Evolutionary conservation across 768 basidiomycete genomes (phyloP), one percentile per base, ranked within the genome.

Genomic region (Dacryopinax primogenitus): DNA sequence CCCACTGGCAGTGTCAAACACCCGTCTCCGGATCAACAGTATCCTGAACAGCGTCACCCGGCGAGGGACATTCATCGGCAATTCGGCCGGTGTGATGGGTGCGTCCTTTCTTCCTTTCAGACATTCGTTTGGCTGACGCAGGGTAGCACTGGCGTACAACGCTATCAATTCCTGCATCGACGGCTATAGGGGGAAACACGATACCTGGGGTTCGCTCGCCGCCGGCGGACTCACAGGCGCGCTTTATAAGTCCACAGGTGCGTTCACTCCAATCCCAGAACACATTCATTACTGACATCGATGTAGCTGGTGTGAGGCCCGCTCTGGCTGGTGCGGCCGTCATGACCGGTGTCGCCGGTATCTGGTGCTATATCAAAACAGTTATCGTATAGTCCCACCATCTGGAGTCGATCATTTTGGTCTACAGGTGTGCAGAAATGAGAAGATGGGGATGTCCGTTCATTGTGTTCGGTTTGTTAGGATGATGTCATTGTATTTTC

Each of bases 81-180:
- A 98, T 80, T 96, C 92, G 73, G 90, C 94, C 74, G 96, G 96
- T 75, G 90, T 97, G 68, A 80, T 98, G 68, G 96, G 96, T 97
- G 72, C 76, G 90, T 83, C 16, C 33, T 18, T 15, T 45, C n/a
- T 32, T 64, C 62, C 28, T 37, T 66, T 64, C 26, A 23, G 16
- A 47, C 44, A 21, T 28, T 15, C 21, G 6, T 7, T 13, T 32
- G 34, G n/a, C 21, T 62, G 58, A 11, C 47, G 74, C 39, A 69
- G 69, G 68, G 68, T 74, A 99, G 95, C 95, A 65, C 84, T 99
- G 70, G 83, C 88, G 70, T 99, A 99, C 80, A 99, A 99, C 77
- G 88, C 85, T 69, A 83, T 97, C 78, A 98, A 97, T 80, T 95
- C 94, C 67, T 83, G 87, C 64, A 89, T 98, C 72, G 95, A 97